Evolutionary conservation across 306 rosid genomes (phyloP).

Genomic region (Arachis hypogaea): DNA sequence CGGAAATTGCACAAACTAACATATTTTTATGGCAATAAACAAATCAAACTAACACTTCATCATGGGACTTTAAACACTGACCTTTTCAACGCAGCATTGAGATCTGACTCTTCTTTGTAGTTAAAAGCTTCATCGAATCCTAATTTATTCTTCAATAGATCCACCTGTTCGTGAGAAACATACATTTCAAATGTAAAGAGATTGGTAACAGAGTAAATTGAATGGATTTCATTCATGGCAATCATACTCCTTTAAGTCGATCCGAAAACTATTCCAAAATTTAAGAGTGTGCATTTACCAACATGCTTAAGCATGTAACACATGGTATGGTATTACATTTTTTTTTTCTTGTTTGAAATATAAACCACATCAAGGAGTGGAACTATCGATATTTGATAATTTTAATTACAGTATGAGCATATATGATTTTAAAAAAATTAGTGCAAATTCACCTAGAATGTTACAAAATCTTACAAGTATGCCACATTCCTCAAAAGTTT

Average conservation of each 20-base stretch:
- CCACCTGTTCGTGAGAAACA: slow-evolving; percentile 24
- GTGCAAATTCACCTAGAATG: background rate
- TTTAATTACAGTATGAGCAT: background rate
- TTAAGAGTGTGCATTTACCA: too few species aligned
- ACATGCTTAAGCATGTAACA: too few species aligned
- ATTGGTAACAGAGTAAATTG: background rate
- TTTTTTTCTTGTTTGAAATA: background rate
- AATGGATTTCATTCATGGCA: background rate
- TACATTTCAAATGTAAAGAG: background rate
- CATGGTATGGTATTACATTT: background rate
- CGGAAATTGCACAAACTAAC: too few species aligned
- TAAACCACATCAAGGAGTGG: background rate
- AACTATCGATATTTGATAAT: background rate
- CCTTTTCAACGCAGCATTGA: slow-evolving; percentile 37
- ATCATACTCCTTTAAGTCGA: background rate
- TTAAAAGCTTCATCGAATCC: slow-evolving; percentile 43
- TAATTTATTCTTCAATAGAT: slow-evolving; percentile 34
- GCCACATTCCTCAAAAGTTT: background rate
- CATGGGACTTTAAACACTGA: background rate
- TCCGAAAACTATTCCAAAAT: too few species aligned
- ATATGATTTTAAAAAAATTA: background rate
- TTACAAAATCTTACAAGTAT: background rate
- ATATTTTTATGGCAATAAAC: background rate
- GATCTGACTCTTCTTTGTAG: slow-evolving; percentile 39
- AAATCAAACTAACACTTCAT: background rate